Base-by-base conservation (phyloP, 129 eudicot genomes). In the Flaveria ramosissima region DNA sequence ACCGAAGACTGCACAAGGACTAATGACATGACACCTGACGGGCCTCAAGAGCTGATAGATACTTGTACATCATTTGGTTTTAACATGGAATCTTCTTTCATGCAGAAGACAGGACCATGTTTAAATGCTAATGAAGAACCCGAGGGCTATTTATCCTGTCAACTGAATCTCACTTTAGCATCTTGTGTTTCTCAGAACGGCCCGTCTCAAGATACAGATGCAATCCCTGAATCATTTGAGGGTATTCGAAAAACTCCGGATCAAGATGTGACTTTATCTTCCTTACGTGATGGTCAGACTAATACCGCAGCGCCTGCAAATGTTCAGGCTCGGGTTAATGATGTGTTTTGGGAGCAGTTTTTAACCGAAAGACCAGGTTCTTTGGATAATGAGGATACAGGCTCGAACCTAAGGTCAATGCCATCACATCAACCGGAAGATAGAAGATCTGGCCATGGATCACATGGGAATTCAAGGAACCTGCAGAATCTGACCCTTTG, bases 301-400 rank as follows among this genome's bases (percentile, higher is more conserved):
- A 79, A 75, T 43, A 84, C 48, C 66, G 86, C 52, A 56, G 87
- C 20, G 39, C 84, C 86, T 52, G 77, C 86, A 70, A 48, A 71
- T 30, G 75, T 55, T 21, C 96, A 77, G 66, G 65, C 83, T 24
- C 83, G 88, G 71, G 96, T 90, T 63, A 92, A 92, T 74, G 96
- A 92, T 81, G 85, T 79, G 16, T 92, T 90, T 50, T 92, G 98
- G 98, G 98, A 92, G 79, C 98, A 92, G 83, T 92, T 92, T 73
- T 80, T 92, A 47, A 92, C 98, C 0, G 98, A 92, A 78, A 84
- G 92, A 81, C 98, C 96, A 0, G 98, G 96, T 21, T 79, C 92
- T 63, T 79, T 89, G 0, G 97, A 92, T 42, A 75, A 74, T 48
- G 94, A 92, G 78, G 96, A 89, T 85, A 82, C 94, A 1, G 85